Evolutionary conservation across 176 grass and related monocot species (phyloP).

Genomic region (Cenchrus fungigraminus): DNA sequence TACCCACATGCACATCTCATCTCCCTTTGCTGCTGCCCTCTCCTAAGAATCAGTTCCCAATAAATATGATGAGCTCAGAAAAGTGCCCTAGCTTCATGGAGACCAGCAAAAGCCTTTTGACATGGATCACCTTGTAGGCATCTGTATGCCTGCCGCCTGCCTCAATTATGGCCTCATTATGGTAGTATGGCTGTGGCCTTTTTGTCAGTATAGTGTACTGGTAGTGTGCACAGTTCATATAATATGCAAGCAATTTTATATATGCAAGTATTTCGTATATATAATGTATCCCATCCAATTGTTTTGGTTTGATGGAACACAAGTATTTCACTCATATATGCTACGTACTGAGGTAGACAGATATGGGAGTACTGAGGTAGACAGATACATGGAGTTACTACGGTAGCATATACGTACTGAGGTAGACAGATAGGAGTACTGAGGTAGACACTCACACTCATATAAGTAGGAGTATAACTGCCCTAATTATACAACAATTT

Average conservation of each 20-base stretch:
- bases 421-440: not conserved
- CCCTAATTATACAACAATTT: not conserved
- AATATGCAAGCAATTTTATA: too few relatives aligned
- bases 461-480: not conserved
- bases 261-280: not conserved
- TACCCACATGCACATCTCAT: constrained; percentile 37
- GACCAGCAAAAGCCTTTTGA: constrained; percentile 44
- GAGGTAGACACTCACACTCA: not conserved
- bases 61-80: constrained; percentile 46
- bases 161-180: constrained; percentile 48
- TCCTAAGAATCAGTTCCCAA: constrained; percentile 45
- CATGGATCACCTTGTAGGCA: constrained; percentile 39
- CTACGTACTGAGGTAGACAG: too few relatives aligned
- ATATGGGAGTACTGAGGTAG: too few relatives aligned
- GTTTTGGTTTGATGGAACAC: not conserved
- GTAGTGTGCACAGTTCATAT: not conserved
- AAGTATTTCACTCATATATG: not conserved
- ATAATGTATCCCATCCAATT: not conserved
- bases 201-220: constrained; percentile 22
- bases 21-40: not conserved
- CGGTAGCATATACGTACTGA: too few relatives aligned
- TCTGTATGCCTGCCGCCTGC: not conserved
- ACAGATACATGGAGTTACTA: too few relatives aligned
- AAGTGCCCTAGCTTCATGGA: constrained; percentile 47
- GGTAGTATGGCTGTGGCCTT: constrained; percentile 20